A percentile compares a stretch with the other conserved stretches of the same genome.
phyloP scores from a whole-genome alignment of 495 filamentous ascomycete species.

The Darksidea phi region DNA sequence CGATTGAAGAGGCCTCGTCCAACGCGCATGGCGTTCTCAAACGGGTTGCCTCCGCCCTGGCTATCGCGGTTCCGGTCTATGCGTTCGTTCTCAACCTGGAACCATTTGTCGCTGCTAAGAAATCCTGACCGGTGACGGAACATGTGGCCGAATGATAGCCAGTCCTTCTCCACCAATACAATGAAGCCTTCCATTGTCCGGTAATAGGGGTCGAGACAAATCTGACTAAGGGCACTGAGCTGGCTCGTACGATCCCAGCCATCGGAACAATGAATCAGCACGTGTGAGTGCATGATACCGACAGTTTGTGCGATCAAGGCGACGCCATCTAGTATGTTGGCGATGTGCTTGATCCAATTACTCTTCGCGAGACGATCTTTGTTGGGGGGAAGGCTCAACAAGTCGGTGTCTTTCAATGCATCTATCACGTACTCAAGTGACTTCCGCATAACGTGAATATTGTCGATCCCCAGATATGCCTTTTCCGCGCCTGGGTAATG shows the following conservation, averaged over 20 bases:
- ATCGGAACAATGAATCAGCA: slow-evolving; percentile 95
- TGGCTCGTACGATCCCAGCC: slow-evolving; percentile 98
- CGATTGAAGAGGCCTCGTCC: slow-evolving; percentile 90
- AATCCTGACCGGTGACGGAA: slow-evolving; percentile 86
- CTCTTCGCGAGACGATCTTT: slow-evolving; percentile 78
- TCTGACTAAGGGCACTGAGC: slow-evolving; percentile 86
- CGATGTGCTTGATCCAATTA: slow-evolving; percentile 90
- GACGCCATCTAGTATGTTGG: slow-evolving; percentile 77
- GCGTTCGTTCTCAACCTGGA: slow-evolving; percentile 74
- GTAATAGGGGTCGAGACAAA: slow-evolving; percentile 95
- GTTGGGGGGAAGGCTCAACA: slow-evolving; percentile 80
- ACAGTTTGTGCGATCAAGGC: slow-evolving; percentile 83
- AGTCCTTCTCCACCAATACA: slow-evolving; percentile 93
- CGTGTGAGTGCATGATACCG: slow-evolving; percentile 88
- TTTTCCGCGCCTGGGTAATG: slow-evolving; percentile 92
- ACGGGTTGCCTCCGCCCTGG: slow-evolving; percentile 63
- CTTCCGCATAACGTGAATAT: slow-evolving; percentile 97
- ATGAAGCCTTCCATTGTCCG: slow-evolving; percentile 95
- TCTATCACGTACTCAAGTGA: slow-evolving; percentile 87
- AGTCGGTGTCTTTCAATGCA: slow-evolving; percentile 86
- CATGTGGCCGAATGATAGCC: slow-evolving; percentile 97
- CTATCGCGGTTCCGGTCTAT: slow-evolving; percentile 48
- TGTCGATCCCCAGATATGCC: slow-evolving; percentile 95
- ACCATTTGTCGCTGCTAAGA: slow-evolving; percentile 92
- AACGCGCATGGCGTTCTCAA: slow-evolving; percentile 82